Evolutionary conservation across 345 rosid species (phyloP), one percentile per base, ranked within the genome.

Genomic region (Boechera retrofracta): DNA sequence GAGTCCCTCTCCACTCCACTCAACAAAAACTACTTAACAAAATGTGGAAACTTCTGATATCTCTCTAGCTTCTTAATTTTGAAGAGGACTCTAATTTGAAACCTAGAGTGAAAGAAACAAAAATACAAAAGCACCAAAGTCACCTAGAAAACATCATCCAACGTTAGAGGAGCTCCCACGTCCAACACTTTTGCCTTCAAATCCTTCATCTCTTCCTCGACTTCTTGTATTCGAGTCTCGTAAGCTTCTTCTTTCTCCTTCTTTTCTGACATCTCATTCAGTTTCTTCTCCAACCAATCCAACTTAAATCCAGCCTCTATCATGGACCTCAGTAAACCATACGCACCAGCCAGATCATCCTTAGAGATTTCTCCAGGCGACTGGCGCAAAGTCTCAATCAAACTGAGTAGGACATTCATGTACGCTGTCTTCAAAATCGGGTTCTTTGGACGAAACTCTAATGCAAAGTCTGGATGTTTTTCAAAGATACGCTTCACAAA

Each of bases 261-360:
- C 62, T 56, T 57, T 32, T 32, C 3, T 57, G 1, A 15, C 62
- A 57, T 24, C 10, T 57, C 24, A 57, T 13, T 13, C 5, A 31
- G 62, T 57, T n/a, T 57, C 3, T 15, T 29, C 24, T 57, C 62
- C 24, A 32, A 57, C 62, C 41, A 57, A 32, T 31, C 39, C 62
- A 57, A 57, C 11, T 15, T 15, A 57, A 57, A 56, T 13, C 24
- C 62, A 57, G 5, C 62, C 8, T 57, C 62, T 57, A 15, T 57
- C 21, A 32, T 3, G 5, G 62, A 31, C 15, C 24, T 4, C 2
- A 57, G 18, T n/a, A 12, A 31, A 32, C 9, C 61, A 56, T 13
- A 56, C 6, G 61, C 61, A 31, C 31, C 21, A 4, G n/a, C 32
- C 6, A 53, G 7, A 53, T 53, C 58, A 53, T 53, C n/a, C 3